Evolutionary conservation across 352 stramenopile species (phyloP), one percentile per base, ranked within the genome.

Genomic region (Pythium pyrilobum): DNA sequence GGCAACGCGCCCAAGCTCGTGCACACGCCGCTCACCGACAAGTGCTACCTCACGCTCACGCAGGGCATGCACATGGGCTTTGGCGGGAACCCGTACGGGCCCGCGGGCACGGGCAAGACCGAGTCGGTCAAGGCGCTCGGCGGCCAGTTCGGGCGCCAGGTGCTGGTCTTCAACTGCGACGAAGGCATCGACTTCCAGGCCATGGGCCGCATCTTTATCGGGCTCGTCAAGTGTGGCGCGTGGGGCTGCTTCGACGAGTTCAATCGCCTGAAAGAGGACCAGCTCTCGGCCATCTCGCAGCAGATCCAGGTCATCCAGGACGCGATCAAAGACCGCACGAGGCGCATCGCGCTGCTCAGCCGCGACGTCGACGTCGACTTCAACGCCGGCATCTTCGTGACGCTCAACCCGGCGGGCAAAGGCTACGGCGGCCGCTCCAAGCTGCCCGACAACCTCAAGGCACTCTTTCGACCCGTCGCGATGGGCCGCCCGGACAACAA

Each of bases 161-260:
- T 96, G 21, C 58, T 94, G 11, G 77, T 96, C 12, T 92, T 94
- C 54, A 93, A 93, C 52, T 96, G 86, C 55, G 85, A 93, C 69
- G 88, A 97, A 73, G 84, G 78, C 23, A 90, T 97, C 50, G 88
- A 97, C 56, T 94, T 88, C 46, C 71, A 87, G 44, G 73, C 60
- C 40, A 96, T 97, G 82, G 85, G 87, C 6, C 65, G 87, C 15
- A 97, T 97, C 43, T 97, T 97, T 58, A 90, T 88, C 21, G 89
- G 89, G 10, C 66, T 97, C 9, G 81, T 96, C 24, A 91, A 96
- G 61, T 94, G 72, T 45, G 89, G 89, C 24, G 88, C 84, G 12
- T 97, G 88, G 88, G 88, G 88, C 42, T 97, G 88, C 62, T 97
- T 97, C 51, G 88, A 97, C 46, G 88, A 97, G 51, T 97, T 97